Evolutionary conservation across 1,139 yeast genomes (phyloP).

Genomic region (Geotrichum phurueaensis): DNA sequence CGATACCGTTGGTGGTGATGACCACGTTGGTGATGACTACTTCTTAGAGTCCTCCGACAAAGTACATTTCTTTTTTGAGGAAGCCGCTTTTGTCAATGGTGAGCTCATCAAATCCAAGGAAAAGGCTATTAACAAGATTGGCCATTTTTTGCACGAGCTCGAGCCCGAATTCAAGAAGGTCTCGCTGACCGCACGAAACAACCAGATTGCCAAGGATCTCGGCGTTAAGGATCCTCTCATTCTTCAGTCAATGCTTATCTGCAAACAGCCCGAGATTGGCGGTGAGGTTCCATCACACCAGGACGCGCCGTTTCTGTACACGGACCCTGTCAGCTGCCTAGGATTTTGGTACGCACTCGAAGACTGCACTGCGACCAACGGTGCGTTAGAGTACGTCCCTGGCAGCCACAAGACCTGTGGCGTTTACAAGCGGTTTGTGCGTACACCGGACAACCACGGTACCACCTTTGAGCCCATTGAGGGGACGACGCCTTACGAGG

Average conservation of each 20-base stretch:
- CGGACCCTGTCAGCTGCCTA: slow-evolving; percentile 63
- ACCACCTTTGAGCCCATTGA: slow-evolving; percentile 39
- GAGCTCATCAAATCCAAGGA: slow-evolving; percentile 47
- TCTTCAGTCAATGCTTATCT: slow-evolving; percentile 72
- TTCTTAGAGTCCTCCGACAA: slow-evolving; percentile 67
- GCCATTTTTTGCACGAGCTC: slow-evolving; percentile 66
- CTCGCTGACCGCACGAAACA: slow-evolving; percentile 49
- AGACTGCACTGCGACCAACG: slow-evolving; percentile 62
- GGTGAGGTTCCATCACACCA: slow-evolving; percentile 76
- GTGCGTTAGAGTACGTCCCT: slow-evolving; percentile 67
- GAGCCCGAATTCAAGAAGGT: slow-evolving; percentile 45
- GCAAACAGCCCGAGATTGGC: slow-evolving; percentile 71
- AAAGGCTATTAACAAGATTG: slow-evolving; percentile 66
- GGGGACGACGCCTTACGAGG: slow-evolving; percentile 22
- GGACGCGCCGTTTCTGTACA: slow-evolving; percentile 68
- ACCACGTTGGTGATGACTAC: slow-evolving; percentile 68
- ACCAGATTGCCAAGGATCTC: slow-evolving; percentile 48
- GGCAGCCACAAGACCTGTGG: slow-evolving; percentile 62
- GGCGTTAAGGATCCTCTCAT: slow-evolving; percentile 61
- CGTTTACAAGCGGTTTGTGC: slow-evolving; percentile 60
- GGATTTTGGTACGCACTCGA: slow-evolving; percentile 85
- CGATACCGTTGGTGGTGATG: slow-evolving; percentile 40
- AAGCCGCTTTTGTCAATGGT: slow-evolving; percentile 55
- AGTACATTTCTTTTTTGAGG: slow-evolving; percentile 64
- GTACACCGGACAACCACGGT: slow-evolving; percentile 38